Evolutionary conservation across 257 asterid species (phyloP).

Genomic region (Nicotiana otophora): DNA sequence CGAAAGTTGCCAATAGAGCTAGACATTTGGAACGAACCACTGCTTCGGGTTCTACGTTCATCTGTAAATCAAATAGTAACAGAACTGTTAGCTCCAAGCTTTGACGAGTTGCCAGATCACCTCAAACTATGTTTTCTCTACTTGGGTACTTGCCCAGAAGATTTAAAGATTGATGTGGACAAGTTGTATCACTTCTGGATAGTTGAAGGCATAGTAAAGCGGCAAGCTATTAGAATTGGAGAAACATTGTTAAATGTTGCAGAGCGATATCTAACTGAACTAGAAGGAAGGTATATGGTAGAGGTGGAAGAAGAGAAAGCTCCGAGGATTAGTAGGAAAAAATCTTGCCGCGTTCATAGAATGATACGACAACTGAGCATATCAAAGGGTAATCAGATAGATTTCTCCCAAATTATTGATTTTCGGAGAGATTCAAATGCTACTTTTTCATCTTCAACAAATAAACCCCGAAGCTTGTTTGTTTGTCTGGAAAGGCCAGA

Average conservation of each 20-base stretch:
- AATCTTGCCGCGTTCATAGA: constrained; percentile 2
- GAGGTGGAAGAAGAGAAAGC: neutral
- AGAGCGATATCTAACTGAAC: neutral
- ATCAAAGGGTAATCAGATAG: neutral
- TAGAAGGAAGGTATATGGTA: neutral
- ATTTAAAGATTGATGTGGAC: neutral
- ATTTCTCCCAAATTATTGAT: neutral
- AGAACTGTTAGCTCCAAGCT: neutral
- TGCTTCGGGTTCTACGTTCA: too few relatives aligned
- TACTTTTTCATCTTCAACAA: neutral
- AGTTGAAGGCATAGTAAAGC: neutral
- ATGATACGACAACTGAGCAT: neutral
- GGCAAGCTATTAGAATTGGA: neutral
- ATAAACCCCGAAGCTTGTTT: neutral
- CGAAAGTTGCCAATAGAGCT: neutral
- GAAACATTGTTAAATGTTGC: neutral
- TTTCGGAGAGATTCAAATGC: neutral
- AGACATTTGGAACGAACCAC: too few relatives aligned
- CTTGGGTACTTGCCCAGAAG: neutral
- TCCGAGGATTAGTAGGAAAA: neutral
- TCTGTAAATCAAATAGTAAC: neutral
- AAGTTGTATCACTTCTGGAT: constrained; percentile 4
- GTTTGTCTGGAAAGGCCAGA: neutral
- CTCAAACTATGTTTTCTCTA: constrained; percentile 10
- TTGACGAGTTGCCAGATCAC: neutral